phyloP scores from a whole-genome alignment of 2,329 filamentous ascomycete species.

The Epichloe gansuensis region DNA sequence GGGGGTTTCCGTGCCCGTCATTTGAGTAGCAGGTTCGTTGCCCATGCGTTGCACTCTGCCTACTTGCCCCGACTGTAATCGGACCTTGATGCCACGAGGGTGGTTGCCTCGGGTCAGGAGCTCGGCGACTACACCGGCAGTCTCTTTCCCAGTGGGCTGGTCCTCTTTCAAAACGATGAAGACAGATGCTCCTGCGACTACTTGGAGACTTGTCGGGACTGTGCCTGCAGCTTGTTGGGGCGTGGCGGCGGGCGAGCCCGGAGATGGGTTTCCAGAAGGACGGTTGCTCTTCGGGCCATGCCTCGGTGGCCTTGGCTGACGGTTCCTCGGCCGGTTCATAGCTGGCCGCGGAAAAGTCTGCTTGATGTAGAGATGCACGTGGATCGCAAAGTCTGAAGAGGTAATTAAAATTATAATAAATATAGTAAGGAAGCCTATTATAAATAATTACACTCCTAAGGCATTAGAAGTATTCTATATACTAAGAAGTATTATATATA shows the following conservation, averaged over 20 bases:
- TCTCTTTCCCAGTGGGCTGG: constrained; percentile 60
- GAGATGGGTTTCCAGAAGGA: constrained; percentile 4
- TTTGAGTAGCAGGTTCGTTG: constrained; percentile 7
- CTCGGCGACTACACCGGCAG: constrained; percentile 51
- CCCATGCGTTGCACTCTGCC: constrained; percentile 58
- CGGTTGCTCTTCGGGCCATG: neutral
- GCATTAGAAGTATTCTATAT: too few species aligned
- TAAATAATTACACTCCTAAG: too few species aligned
- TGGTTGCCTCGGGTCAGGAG: constrained; percentile 63
- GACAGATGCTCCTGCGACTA: constrained; percentile 49
- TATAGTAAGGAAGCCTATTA: too few species aligned
- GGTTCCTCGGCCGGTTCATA: constrained; percentile 23
- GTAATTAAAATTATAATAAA: too few species aligned
- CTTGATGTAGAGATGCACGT: neutral
- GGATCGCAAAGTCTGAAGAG: neutral
- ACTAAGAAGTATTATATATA: too few species aligned
- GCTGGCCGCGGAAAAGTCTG: constrained; percentile 21
- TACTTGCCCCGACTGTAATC: constrained; percentile 56
- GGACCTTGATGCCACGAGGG: constrained; percentile 67
- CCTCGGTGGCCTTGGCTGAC: constrained; percentile 15
- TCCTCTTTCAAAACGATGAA: constrained; percentile 66
- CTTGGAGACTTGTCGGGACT: constrained; percentile 37
- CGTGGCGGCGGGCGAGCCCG: constrained; percentile 17
- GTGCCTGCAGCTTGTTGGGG: constrained; percentile 21
- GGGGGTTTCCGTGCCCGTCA: neutral